phyloP scores from a whole-genome alignment of 2,329 filamentous ascomycete genomes.

The Fusarium continuum region DNA sequence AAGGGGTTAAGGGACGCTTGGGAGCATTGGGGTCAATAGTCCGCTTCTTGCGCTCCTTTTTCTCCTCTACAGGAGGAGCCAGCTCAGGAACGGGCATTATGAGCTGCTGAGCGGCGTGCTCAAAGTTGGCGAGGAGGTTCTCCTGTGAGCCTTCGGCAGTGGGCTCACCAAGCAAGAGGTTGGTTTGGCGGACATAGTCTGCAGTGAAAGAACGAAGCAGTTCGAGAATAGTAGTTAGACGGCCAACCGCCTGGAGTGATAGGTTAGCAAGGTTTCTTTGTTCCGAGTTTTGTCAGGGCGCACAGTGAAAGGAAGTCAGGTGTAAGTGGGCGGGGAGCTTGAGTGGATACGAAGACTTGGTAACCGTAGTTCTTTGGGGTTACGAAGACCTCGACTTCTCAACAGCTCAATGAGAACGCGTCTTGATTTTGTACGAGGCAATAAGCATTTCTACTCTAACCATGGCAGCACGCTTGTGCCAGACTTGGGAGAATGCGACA shows the following conservation, averaged over 20 bases:
- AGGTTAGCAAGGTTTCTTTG: constrained; percentile 49
- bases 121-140: constrained; percentile 60
- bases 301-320: background rate
- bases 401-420: constrained; percentile 28
- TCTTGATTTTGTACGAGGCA: background rate
- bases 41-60: constrained; percentile 91
- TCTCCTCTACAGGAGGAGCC: constrained; percentile 66
- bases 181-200: constrained; percentile 89
- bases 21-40: constrained; percentile 91
- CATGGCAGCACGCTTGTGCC: background rate
- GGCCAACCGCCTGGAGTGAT: constrained; percentile 54
- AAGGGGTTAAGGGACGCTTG: constrained; percentile 92
- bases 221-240: constrained; percentile 80
- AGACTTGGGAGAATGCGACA: background rate
- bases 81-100: constrained; percentile 53
- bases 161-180: constrained; percentile 77
- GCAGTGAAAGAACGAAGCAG: constrained; percentile 81
- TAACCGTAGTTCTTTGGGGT: constrained; percentile 36
- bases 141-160: constrained; percentile 59
- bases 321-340: constrained; percentile 26
- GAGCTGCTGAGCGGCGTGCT: constrained; percentile 59
- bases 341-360: constrained; percentile 13
- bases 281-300: background rate
- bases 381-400: constrained; percentile 11
- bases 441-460: background rate